Conservation (phyloP, 352 stramenopile genomes). For the Phytophthora nicotianae region DNA sequence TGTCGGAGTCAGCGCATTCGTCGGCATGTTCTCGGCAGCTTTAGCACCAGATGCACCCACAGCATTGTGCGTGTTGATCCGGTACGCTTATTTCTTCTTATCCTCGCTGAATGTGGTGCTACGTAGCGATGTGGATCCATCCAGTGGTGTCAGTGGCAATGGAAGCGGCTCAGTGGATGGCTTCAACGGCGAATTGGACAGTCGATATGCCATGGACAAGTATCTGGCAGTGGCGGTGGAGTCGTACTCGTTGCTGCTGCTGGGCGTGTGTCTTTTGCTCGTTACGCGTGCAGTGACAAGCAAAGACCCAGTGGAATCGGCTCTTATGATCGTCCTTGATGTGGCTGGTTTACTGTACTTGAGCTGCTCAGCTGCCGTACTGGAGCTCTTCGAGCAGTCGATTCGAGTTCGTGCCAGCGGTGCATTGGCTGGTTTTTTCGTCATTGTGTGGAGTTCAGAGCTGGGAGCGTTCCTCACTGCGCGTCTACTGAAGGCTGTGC, state of each 20-base stretch:
- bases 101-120: conserved; percentile 58
- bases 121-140: conserved; percentile 13
- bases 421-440: conserved; percentile 53
- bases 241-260: conserved; percentile 58
- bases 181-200: conserved; percentile 12
- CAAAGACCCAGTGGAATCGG: conserved; percentile 68
- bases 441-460: conserved; percentile 63
- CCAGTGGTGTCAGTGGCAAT: conserved; percentile 1
- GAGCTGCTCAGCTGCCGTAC: conserved; percentile 43
- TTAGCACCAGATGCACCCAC: conserved; percentile 56
- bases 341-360: conserved; percentile 57
- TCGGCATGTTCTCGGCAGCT: conserved; percentile 40
- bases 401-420: conserved; percentile 25
- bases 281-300: conserved; percentile 55
- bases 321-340: conserved; percentile 61
- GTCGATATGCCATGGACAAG: conserved; percentile 31
- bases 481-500: conserved; percentile 46
- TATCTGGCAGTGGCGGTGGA: conserved; percentile 53
- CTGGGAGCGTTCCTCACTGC: conserved; percentile 58
- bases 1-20: conserved; percentile 42
- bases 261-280: conserved; percentile 47
- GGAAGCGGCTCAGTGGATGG: conserved; percentile 13
- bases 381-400: conserved; percentile 58
- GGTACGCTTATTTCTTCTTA: conserved; percentile 59
- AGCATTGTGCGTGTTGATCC: conserved; percentile 46